Conservation (phyloP, 176 grass and related monocot genomes). For the Cocos nucifera region DNA sequence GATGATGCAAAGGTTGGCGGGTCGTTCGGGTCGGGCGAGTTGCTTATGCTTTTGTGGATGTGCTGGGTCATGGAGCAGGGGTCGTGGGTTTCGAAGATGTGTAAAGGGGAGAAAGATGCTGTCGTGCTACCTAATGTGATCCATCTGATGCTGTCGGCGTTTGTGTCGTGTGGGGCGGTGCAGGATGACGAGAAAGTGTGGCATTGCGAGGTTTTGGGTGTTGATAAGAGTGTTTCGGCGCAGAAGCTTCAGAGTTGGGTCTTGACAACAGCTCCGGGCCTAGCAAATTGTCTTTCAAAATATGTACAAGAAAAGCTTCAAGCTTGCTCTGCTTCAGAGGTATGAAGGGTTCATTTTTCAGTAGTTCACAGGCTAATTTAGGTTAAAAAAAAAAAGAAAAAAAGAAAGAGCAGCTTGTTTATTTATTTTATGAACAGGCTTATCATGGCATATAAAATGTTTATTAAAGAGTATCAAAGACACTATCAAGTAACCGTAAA, state of each 20-base stretch:
- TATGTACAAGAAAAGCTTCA: slow-evolving; percentile 62
- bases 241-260: slow-evolving; percentile 71
- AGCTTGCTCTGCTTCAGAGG: slow-evolving; percentile 36
- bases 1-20: slow-evolving; percentile 52
- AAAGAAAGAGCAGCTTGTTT: too few relatives aligned
- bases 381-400: too few relatives aligned
- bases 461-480: too few relatives aligned
- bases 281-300: slow-evolving; percentile 40
- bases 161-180: slow-evolving; percentile 46
- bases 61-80: slow-evolving; percentile 74
- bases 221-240: slow-evolving; percentile 41
- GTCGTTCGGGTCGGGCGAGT: slow-evolving; percentile 34
- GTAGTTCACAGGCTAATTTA: too few relatives aligned
- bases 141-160: slow-evolving; percentile 48
- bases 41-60: slow-evolving; percentile 57
- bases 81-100: slow-evolving; percentile 5
- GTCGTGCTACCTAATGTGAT: slow-evolving; percentile 48
- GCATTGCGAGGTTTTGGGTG: slow-evolving; percentile 37
- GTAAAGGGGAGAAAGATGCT: slow-evolving; percentile 22
- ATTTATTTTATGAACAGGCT: too few relatives aligned
- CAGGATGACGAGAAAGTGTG: slow-evolving; percentile 41
- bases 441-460: too few relatives aligned
- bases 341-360: slow-evolving; percentile 16
- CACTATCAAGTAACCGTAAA: too few relatives aligned
- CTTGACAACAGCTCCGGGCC: slow-evolving; percentile 34